These are phyloP conservation scores for Stemphylium lycopersici DNA, from an alignment of 2,329 filamentous ascomycete species.

Conservation along the genomic window DNA sequence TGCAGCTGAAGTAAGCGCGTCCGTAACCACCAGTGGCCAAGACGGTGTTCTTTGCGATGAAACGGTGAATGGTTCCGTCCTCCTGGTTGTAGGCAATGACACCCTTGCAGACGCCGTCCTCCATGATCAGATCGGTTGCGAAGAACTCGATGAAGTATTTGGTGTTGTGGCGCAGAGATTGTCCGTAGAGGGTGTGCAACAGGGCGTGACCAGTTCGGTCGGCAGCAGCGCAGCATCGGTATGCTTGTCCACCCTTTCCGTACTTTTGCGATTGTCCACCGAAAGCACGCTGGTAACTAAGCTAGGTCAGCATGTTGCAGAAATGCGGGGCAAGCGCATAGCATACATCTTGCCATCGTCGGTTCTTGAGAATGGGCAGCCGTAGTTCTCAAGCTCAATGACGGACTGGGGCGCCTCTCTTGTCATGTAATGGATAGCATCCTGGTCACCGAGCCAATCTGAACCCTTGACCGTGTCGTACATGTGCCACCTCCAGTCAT, in stretches of 20 bases:
- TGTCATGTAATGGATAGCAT: conserved; percentile 99
- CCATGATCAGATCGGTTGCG: conserved; percentile 95
- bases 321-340: not conserved
- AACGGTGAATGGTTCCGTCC: conserved; percentile 95
- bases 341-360: conserved; percentile 89
- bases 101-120: conserved; percentile 95
- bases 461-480: conserved; percentile 98
- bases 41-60: conserved; percentile 96
- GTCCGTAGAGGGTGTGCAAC: conserved; percentile 96
- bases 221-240: conserved; percentile 94
- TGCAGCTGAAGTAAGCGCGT: conserved; percentile 97
- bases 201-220: conserved; percentile 97
- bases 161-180: conserved; percentile 95
- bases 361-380: conserved; percentile 94
- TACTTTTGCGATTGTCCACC: conserved; percentile 95
- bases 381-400: conserved; percentile 95
- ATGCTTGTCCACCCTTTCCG: conserved; percentile 97
- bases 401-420: conserved; percentile 90
- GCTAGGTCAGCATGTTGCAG: conserved; percentile 12
- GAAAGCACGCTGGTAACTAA: conserved; percentile 93
- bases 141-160: conserved; percentile 99
- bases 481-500: conserved; percentile 99
- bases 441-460: conserved; percentile 96
- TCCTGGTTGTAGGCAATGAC: conserved; percentile 98
- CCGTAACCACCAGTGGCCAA: conserved; percentile 97